These are phyloP conservation scores for Phytopythium litorale DNA, from an alignment of 352 stramenopile genomes.

Conservation along the genomic window DNA sequence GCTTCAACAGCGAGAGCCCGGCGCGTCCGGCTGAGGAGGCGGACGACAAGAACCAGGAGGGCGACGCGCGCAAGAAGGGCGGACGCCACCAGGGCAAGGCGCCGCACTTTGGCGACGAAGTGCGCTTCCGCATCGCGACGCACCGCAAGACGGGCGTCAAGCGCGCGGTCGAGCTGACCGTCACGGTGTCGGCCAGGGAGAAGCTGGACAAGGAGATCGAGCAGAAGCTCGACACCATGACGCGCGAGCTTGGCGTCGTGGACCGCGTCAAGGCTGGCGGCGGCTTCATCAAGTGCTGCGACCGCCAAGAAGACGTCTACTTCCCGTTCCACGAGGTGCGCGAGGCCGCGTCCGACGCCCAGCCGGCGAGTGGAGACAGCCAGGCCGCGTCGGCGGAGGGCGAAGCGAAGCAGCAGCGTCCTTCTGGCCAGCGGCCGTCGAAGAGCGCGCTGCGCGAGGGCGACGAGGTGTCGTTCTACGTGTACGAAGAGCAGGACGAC, in stretches of 20 bases:
- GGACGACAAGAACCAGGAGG: constrained; percentile 17
- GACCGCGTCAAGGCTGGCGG: constrained; percentile 53
- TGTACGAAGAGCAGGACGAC: constrained; percentile 65
- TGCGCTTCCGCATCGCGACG: constrained; percentile 68
- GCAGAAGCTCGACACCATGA: constrained; percentile 50
- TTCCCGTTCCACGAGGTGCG: constrained; percentile 70
- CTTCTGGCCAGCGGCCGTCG: neutral
- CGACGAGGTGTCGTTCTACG: constrained; percentile 77
- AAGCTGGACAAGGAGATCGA: constrained; percentile 73
- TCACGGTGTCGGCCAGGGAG: constrained; percentile 51
- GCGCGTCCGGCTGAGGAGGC: neutral
- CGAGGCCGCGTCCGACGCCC: constrained; percentile 14
- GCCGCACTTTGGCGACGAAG: constrained; percentile 65
- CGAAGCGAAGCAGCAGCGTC: constrained; percentile 12
- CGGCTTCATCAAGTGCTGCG: constrained; percentile 71
- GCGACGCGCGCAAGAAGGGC: constrained; percentile 8
- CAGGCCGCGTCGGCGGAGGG: constrained; percentile 2
- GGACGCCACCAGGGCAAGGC: constrained; percentile 9
- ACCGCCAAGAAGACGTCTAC: constrained; percentile 62
- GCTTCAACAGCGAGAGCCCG: constrained; percentile 58
- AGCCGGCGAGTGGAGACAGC: constrained; percentile 15
- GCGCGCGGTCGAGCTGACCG: constrained; percentile 57
- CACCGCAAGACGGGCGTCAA: constrained; percentile 63
- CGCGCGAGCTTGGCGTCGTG: constrained; percentile 55
- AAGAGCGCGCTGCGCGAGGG: constrained; percentile 37